Evolutionary conservation across 768 basidiomycete species (phyloP).

Genomic region (Gymnopilus dilepis): DNA sequence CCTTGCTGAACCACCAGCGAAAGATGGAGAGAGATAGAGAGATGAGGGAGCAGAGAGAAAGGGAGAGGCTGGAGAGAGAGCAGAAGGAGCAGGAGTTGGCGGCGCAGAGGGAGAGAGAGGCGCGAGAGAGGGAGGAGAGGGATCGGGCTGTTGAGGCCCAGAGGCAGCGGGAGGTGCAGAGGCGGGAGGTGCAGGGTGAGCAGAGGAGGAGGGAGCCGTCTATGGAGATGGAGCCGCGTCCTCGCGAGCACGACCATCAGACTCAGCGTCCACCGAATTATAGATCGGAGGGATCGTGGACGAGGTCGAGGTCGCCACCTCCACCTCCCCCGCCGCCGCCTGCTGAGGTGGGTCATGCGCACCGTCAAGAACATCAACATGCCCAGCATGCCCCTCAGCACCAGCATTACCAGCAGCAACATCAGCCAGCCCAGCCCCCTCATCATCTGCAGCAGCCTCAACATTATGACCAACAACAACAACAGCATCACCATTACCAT

Average conservation of each 20-base stretch:
- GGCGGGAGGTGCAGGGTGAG: neutral
- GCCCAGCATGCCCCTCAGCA: neutral
- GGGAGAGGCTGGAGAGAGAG: constrained; percentile 1
- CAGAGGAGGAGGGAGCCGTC: neutral
- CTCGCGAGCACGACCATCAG: too few species aligned
- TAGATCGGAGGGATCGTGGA: neutral
- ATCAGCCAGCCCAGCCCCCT: neutral
- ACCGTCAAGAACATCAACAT: neutral
- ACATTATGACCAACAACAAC: neutral
- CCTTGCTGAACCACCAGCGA: constrained; percentile 2
- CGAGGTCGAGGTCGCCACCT: neutral
- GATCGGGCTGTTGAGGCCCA: neutral
- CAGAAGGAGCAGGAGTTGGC: neutral
- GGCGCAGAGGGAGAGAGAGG: neutral
- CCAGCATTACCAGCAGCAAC: neutral
- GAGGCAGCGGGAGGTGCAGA: neutral
- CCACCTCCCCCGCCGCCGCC: neutral
- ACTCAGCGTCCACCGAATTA: too few species aligned
- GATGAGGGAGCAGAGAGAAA: constrained; percentile 3
- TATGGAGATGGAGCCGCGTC: too few species aligned
- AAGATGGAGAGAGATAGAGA: constrained; percentile 8
- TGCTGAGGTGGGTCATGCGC: neutral
- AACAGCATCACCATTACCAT: neutral
- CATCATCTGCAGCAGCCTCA: neutral
- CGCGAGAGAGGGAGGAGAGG: neutral